phyloP scores from a whole-genome alignment of 768 basidiomycete species.

The Neoboletus brunneissimus region DNA sequence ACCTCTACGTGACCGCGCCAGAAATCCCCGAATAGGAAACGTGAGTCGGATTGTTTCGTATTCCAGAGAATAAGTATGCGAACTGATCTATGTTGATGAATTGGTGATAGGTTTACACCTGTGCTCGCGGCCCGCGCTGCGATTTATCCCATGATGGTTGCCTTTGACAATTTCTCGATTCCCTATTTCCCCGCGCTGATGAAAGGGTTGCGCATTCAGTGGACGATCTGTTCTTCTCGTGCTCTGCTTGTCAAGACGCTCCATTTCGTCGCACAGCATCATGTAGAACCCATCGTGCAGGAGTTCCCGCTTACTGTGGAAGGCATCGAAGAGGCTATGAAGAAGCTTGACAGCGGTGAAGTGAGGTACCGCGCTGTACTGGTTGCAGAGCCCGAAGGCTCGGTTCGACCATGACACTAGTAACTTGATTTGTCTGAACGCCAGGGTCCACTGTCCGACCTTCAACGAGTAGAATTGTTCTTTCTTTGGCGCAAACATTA shows the following conservation, averaged over 20 bases:
- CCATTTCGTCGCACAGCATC: constrained; percentile 23
- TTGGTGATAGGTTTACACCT: constrained; percentile 10
- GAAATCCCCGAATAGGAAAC: constrained; percentile 12
- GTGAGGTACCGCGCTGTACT: constrained; percentile 28
- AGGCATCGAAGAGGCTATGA: constrained; percentile 19
- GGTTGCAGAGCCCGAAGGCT: constrained; percentile 7
- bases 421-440: neutral
- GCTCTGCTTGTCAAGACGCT: constrained; percentile 24
- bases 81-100: neutral
- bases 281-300: constrained; percentile 22
- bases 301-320: constrained; percentile 25
- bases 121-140: constrained; percentile 15
- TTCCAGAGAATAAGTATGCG: neutral
- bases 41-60: neutral
- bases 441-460: neutral
- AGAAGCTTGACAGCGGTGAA: neutral
- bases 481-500: neutral
- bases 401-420: neutral
- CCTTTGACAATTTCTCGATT: constrained; percentile 10
- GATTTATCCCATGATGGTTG: constrained; percentile 20
- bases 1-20: neutral
- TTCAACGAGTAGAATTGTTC: neutral
- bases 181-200: constrained; percentile 11
- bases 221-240: neutral
- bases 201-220: constrained; percentile 15